These are phyloP conservation scores for Cytospora schulzeri DNA, from an alignment of 2,329 filamentous ascomycete species.

Conservation along the genomic window DNA sequence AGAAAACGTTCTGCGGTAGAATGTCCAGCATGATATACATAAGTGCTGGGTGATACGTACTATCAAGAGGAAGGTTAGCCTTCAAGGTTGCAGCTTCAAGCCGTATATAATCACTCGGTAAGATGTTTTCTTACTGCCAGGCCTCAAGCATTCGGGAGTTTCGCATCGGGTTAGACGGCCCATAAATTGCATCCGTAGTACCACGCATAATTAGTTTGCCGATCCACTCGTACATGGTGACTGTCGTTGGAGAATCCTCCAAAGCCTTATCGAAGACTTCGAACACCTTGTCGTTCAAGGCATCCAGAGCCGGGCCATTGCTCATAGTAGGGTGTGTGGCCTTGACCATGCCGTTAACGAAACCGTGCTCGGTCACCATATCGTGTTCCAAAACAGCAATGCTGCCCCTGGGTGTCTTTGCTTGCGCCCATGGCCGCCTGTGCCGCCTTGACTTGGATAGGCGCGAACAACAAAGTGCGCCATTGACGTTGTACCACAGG, in stretches of 20 bases:
- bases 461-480: conserved; percentile 6
- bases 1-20: conserved; percentile 21
- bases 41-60: conserved; percentile 27
- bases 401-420: conserved; percentile 16
- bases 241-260: background rate
- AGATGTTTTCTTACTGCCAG: conserved; percentile 24
- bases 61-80: background rate
- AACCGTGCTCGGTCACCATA: conserved; percentile 25
- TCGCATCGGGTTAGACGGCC: conserved; percentile 28
- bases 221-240: conserved; percentile 26
- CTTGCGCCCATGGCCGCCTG: conserved; percentile 27
- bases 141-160: conserved; percentile 17
- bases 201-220: conserved; percentile 24
- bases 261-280: conserved; percentile 18
- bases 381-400: conserved; percentile 24
- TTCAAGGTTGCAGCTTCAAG: rapidly evolving
- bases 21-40: conserved; percentile 30
- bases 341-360: conserved; percentile 28
- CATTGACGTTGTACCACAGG: conserved; percentile 38
- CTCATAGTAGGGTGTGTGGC: conserved; percentile 24
- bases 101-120: background rate
- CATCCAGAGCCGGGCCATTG: conserved; percentile 17
- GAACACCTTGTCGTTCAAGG: conserved; percentile 13
- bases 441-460: conserved; percentile 9
- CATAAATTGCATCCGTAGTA: conserved; percentile 30